These are phyloP conservation scores for Agrocybe praecox DNA, from an alignment of 768 basidiomycete species.

Conservation along the genomic window DNA sequence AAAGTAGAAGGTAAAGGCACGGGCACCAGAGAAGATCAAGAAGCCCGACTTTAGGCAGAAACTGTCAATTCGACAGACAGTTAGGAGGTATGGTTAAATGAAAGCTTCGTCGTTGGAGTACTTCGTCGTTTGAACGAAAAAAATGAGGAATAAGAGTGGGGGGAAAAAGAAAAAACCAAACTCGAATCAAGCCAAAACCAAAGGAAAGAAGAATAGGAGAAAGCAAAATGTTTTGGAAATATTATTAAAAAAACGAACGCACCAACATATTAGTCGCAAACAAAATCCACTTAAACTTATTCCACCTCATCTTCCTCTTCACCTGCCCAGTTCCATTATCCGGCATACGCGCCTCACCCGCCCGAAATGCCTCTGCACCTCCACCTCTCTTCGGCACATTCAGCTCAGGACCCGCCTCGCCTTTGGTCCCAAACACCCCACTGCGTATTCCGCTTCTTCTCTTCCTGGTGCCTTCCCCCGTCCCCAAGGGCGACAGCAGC, in stretches of 20 bases:
- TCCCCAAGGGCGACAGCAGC: slow-evolving; percentile 28
- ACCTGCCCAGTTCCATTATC: slow-evolving; percentile 20
- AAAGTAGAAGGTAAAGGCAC: too few species aligned
- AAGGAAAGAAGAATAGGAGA: too few species aligned
- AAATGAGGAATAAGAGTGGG: too few species aligned
- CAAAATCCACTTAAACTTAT: slow-evolving; percentile 80
- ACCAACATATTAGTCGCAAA: slow-evolving; percentile 63
- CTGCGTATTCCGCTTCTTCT: neutral
- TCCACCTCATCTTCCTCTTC: slow-evolving; percentile 60
- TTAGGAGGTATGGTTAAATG: too few species aligned
- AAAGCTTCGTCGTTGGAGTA: too few species aligned
- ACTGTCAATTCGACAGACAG: too few species aligned
- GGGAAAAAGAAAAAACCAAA: too few species aligned
- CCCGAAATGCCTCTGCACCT: slow-evolving; percentile 63
- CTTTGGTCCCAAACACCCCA: slow-evolving; percentile 24
- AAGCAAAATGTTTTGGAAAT: too few species aligned
- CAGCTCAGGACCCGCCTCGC: slow-evolving; percentile 20
- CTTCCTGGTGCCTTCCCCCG: slow-evolving; percentile 8
- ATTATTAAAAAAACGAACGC: slow-evolving; percentile 3
- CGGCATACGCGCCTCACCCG: slow-evolving; percentile 51
- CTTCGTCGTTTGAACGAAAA: too few species aligned
- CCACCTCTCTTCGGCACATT: slow-evolving; percentile 64
- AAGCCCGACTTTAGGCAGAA: too few species aligned
- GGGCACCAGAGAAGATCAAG: too few species aligned
- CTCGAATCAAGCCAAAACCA: too few species aligned